phyloP scores from a whole-genome alignment of 306 rosid species.

The Rosa persica region DNA sequence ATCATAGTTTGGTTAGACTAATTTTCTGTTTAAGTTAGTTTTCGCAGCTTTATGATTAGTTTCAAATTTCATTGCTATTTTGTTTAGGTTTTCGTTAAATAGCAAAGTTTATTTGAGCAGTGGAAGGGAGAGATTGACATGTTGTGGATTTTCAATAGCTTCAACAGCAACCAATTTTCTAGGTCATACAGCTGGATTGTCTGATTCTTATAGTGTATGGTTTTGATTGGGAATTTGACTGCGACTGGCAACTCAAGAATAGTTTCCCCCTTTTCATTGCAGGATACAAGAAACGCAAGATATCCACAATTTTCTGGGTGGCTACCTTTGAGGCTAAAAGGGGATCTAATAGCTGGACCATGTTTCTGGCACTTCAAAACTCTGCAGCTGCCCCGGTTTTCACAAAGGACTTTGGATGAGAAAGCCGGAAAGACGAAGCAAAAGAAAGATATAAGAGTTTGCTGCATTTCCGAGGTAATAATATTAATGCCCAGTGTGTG shows the following conservation, averaged over 20 bases:
- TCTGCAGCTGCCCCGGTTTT: slow-evolving; percentile 9
- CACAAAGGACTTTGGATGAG: slow-evolving; percentile 1
- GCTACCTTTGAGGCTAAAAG: slow-evolving; percentile 30
- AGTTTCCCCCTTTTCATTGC: slow-evolving; percentile 14
- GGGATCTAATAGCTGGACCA: slow-evolving; percentile 28
- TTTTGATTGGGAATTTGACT: slow-evolving; percentile 15
- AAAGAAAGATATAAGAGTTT: background rate
- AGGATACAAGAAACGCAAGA: slow-evolving; percentile 37
- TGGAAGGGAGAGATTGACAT: slow-evolving; percentile 19
- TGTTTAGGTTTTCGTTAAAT: too few species aligned
- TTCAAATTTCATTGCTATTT: too few species aligned
- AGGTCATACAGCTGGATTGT: slow-evolving; percentile 17
- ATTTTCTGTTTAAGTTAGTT: too few species aligned
- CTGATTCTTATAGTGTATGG: slow-evolving; percentile 33
- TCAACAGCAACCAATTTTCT: slow-evolving; percentile 1
- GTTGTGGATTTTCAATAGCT: slow-evolving; percentile 1
- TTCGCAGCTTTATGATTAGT: too few species aligned
- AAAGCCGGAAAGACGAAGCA: slow-evolving; percentile 1
- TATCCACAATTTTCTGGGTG: slow-evolving; percentile 24
- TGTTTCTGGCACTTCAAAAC: slow-evolving; percentile 9
- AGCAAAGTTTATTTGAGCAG: too few species aligned
- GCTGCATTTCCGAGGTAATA: background rate
- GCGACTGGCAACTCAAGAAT: slow-evolving; percentile 31
- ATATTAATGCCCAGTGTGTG: too few species aligned
- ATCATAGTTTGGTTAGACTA: too few species aligned